These are phyloP conservation scores for Polyplosphaeria fusca DNA, from an alignment of 495 filamentous ascomycete species.

Conservation along the genomic window DNA sequence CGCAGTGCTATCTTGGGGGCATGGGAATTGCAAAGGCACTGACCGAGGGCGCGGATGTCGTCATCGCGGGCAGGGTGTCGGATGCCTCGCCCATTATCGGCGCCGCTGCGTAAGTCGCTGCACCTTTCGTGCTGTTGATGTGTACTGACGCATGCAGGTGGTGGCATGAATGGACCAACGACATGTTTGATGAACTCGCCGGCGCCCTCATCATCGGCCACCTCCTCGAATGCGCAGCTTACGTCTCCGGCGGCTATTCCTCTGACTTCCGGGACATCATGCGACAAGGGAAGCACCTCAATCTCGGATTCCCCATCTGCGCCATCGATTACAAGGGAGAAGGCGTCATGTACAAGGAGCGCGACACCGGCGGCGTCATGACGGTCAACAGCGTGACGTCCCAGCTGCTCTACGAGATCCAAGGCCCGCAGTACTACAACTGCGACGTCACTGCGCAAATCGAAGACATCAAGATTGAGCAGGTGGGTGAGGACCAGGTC, in stretches of 20 bases:
- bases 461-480: constrained; percentile 26
- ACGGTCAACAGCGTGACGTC: constrained; percentile 24
- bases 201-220: constrained; percentile 30
- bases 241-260: constrained; percentile 31
- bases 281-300: constrained; percentile 12
- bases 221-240: constrained; percentile 33
- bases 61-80: constrained; percentile 28
- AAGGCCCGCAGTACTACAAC: constrained; percentile 36
- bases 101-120: constrained; percentile 24
- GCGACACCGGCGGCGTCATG: constrained; percentile 22
- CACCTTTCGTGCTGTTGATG: no score
- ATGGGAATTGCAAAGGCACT: constrained; percentile 28
- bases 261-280: constrained; percentile 23
- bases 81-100: constrained; percentile 34
- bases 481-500: constrained; percentile 30
- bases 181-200: constrained; percentile 31
- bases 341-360: constrained; percentile 30
- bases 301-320: constrained; percentile 33
- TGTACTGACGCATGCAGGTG: constrained; percentile 5
- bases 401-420: constrained; percentile 36
- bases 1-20: constrained; percentile 31
- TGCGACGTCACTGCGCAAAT: constrained; percentile 33
- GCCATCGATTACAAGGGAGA: constrained; percentile 30
- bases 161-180: constrained; percentile 31
- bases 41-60: constrained; percentile 29